Evolutionary conservation across 495 filamentous ascomycete genomes (phyloP), one percentile per base, ranked within the genome.

Genomic region (Schizothecium vesticola): DNA sequence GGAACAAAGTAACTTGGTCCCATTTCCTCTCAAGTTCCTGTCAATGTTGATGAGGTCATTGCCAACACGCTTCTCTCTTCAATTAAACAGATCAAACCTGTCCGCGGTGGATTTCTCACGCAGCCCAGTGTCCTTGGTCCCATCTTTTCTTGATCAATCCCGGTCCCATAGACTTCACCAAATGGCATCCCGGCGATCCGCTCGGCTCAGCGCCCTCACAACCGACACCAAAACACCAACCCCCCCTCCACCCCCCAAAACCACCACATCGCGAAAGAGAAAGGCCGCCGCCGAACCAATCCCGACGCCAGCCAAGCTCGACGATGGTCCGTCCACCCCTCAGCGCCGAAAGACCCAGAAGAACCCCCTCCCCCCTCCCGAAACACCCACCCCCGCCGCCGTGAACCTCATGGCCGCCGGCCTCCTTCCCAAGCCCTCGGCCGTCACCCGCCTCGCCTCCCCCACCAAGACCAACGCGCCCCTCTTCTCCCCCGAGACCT

Each of bases 401-500:
- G 77, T 70, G 16, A 66, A 63, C 31, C 75, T 82, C 66, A 78
- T 80, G 8, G 69, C 75, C 31, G 77, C 79, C 26, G 33, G 29
- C 0, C 57, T 57, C 33, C 56, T 77, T n/a, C 77, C 78, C 58
- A 77, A 74, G 33, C 69, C 76, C 1, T 75, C 79, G 22, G 77
- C 78, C 10, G 71, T 83, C 59, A 77, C 76, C 62, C 80, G 84
- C 16, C 79, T 86, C 6, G 84, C 83, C 21, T 82, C 81, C 72
- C 79, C 82, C 24, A 77, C 79, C 75, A 80, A 77, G 68, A 82
- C 83, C 71, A 94, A 96, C 76, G 93, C 91, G 43, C 87, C 89
- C 9, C 85, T 97, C 60, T 80, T 92, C 21, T 94, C 93, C 0
- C 92, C 93, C 0, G 84, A 90, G 72, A 92, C 92, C 63, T 90